Evolutionary conservation across 2,329 filamentous ascomycete genomes (phyloP).

Genomic region (Cladobotryum protrusum): DNA sequence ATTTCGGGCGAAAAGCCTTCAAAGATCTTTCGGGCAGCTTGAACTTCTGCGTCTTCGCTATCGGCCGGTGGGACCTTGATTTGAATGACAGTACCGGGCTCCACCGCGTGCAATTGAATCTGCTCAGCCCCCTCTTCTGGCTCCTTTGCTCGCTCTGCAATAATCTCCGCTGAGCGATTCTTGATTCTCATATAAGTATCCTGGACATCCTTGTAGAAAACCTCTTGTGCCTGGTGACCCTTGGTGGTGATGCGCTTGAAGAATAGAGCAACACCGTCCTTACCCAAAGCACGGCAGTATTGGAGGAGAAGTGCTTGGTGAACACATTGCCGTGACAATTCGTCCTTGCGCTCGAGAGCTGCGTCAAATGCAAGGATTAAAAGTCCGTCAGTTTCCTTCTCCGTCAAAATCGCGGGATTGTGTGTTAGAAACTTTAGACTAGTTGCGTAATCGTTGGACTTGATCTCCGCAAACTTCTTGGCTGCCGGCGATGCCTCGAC

Average conservation of each 20-base stretch:
- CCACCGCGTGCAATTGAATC: slow-evolving; percentile 94
- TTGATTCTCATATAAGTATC: slow-evolving; percentile 80
- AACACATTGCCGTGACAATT: slow-evolving; percentile 78
- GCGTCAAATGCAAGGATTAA: slow-evolving; percentile 88
- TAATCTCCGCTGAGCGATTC: slow-evolving; percentile 67
- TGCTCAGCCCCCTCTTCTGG: slow-evolving; percentile 71
- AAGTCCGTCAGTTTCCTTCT: slow-evolving; percentile 85
- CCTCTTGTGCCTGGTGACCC: slow-evolving; percentile 80
- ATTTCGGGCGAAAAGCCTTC: slow-evolving; percentile 78
- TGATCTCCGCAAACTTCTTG: slow-evolving; percentile 77
- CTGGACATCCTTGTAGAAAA: slow-evolving; percentile 91
- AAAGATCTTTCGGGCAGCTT: slow-evolving; percentile 67
- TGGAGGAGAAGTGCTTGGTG: slow-evolving; percentile 90
- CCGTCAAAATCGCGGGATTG: slow-evolving; percentile 71
- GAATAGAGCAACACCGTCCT: slow-evolving; percentile 83
- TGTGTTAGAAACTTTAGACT: slow-evolving; percentile 71
- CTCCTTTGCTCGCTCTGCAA: slow-evolving; percentile 46
- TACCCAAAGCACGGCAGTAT: slow-evolving; percentile 86
- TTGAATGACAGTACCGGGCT: slow-evolving; percentile 85
- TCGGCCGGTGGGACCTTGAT: slow-evolving; percentile 70
- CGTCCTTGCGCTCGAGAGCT: slow-evolving; percentile 68
- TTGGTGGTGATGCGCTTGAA: slow-evolving; percentile 92
- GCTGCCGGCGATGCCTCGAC: slow-evolving; percentile 71
- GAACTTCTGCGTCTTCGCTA: slow-evolving; percentile 58
- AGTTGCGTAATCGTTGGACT: slow-evolving; percentile 63